phyloP scores from a whole-genome alignment of 371 early-diverging fungal species.

The Mucor lusitanicus region DNA sequence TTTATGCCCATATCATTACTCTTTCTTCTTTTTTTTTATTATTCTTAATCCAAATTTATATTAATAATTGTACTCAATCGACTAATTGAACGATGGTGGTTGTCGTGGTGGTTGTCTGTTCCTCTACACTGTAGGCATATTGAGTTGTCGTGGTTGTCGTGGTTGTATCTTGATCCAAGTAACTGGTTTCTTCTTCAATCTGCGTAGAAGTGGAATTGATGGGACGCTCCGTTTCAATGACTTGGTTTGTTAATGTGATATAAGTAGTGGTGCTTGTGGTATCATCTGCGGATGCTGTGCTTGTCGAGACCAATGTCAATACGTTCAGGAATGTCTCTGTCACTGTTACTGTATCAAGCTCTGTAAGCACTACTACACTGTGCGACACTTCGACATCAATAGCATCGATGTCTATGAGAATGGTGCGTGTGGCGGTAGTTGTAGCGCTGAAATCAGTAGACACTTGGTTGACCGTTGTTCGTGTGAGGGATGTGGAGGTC shows the following conservation, averaged over 20 bases:
- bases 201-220: not conserved
- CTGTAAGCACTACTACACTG: not conserved
- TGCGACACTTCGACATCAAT: not conserved
- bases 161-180: not conserved
- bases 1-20: too few relatives aligned
- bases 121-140: not conserved
- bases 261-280: not conserved
- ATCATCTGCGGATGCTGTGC: not conserved
- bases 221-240: not conserved
- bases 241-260: not conserved
- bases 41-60: not conserved
- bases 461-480: not conserved
- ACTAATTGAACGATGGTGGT: not conserved
- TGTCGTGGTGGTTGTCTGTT: not conserved
- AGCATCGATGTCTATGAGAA: not conserved
- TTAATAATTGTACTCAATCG: not conserved
- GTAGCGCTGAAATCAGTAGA: not conserved
- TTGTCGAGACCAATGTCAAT: not conserved
- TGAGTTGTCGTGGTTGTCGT: not conserved
- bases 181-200: not conserved
- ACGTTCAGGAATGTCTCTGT: not conserved
- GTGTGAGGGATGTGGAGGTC: not conserved
- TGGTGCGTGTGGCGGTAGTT: not conserved
- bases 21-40: not conserved
- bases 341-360: not conserved